Conservation (phyloP, 805 yeast genomes). For the Yamadazyma laniorum region DNA sequence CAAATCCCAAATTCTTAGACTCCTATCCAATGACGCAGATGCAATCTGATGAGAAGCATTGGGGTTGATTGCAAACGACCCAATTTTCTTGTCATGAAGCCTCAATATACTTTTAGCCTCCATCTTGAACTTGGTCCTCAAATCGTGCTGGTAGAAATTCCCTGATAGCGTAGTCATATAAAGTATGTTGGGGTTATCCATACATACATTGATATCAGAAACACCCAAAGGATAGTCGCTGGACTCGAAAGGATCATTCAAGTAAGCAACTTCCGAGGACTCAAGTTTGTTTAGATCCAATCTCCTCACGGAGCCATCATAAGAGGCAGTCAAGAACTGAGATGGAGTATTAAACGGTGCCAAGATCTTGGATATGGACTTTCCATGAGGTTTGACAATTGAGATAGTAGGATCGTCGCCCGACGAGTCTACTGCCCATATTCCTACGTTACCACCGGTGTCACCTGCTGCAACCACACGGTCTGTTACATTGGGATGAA, state of each 20-base stretch:
- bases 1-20: constrained; percentile 84
- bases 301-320: constrained; percentile 82
- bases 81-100: constrained; percentile 87
- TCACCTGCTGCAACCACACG: constrained; percentile 83
- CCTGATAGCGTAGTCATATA: constrained; percentile 81
- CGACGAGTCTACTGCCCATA: constrained; percentile 71
- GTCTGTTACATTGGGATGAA: constrained; percentile 70
- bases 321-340: constrained; percentile 67
- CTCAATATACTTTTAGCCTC: constrained; percentile 41
- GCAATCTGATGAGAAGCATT: constrained; percentile 61
- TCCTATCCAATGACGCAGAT: constrained; percentile 85
- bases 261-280: constrained; percentile 48
- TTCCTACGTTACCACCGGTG: constrained; percentile 78
- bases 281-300: constrained; percentile 63
- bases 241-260: constrained; percentile 54
- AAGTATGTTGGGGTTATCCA: constrained; percentile 48
- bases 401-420: constrained; percentile 51
- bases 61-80: constrained; percentile 84
- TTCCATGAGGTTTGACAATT: constrained; percentile 71
- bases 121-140: constrained; percentile 46
- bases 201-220: constrained; percentile 65
- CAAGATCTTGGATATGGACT: constrained; percentile 63
- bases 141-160: constrained; percentile 70
- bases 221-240: constrained; percentile 50
- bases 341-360: constrained; percentile 50